These are phyloP conservation scores for Cladosporium cucumerinum DNA, from an alignment of 2,329 filamentous ascomycete species.

Conservation along the genomic window DNA sequence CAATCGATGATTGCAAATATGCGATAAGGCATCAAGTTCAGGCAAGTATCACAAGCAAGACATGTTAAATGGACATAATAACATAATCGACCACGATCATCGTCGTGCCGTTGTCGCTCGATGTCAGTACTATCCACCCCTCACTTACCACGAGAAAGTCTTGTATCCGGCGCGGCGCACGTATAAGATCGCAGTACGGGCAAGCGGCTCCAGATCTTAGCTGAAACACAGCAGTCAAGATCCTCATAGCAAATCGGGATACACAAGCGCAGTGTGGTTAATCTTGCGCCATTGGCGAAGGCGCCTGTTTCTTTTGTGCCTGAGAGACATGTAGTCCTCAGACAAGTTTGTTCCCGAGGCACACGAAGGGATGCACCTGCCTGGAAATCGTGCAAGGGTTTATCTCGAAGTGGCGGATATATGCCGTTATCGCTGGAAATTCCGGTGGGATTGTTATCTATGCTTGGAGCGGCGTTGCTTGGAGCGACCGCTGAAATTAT, in stretches of 20 bases:
- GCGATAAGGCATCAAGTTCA: background rate
- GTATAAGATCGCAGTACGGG: background rate
- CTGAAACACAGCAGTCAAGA: background rate
- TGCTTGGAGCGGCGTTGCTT: background rate
- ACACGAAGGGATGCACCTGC: background rate
- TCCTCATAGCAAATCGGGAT: background rate
- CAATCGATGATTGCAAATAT: background rate
- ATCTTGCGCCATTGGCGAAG: background rate
- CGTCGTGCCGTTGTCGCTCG: background rate
- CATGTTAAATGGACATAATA: background rate
- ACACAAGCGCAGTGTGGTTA: background rate
- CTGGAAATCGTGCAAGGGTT: background rate
- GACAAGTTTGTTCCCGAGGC: background rate
- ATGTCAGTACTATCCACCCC: background rate
- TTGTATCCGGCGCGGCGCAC: conserved; percentile 15
- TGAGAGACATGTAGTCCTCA: background rate
- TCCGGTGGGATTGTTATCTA: background rate
- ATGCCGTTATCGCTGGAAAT: background rate
- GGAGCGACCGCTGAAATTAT: background rate
- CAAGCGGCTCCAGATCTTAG: background rate
- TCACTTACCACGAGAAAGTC: background rate
- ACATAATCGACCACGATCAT: background rate
- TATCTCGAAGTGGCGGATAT: background rate
- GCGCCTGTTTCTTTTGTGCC: background rate
- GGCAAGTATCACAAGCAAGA: background rate